These are phyloP conservation scores for Boletus rufocinnamomeus DNA, from an alignment of 768 basidiomycete genomes.

Conservation along the genomic window DNA sequence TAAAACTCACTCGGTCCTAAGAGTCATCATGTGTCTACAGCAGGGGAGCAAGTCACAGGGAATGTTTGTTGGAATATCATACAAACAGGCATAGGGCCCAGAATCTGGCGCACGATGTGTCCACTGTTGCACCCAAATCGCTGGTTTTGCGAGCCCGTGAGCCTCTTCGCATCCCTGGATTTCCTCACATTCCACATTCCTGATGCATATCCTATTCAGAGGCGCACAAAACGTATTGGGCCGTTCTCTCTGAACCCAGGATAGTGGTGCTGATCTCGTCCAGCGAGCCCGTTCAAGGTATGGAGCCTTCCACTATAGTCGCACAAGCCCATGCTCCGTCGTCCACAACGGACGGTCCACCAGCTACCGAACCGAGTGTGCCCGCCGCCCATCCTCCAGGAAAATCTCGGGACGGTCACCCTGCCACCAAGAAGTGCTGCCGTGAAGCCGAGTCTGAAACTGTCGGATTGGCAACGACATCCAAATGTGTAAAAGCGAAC, in stretches of 20 bases:
- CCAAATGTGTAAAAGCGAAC: background rate
- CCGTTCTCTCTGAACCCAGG: too few relatives aligned
- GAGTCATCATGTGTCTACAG: too few relatives aligned
- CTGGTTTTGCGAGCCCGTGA: conserved; percentile 72
- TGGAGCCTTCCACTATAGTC: background rate
- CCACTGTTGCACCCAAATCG: conserved; percentile 62
- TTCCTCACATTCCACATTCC: background rate
- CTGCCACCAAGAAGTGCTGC: conserved; percentile 23
- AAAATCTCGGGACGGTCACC: background rate
- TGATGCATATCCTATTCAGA: too few relatives aligned
- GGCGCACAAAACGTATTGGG: too few relatives aligned
- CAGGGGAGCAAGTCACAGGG: too few relatives aligned
- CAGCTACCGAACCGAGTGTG: background rate
- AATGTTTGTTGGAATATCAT: too few relatives aligned
- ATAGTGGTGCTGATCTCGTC: conserved; percentile 46
- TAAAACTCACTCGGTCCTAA: too few relatives aligned
- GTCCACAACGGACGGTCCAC: background rate
- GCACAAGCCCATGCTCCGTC: background rate
- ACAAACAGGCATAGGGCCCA: too few relatives aligned
- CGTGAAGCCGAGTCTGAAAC: conserved; percentile 21
- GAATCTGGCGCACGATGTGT: conserved; percentile 64
- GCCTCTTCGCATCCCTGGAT: conserved; percentile 27
- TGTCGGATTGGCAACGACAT: too few relatives aligned
- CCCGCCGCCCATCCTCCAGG: background rate
- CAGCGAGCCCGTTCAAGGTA: background rate